Conservation (phyloP, 345 rosid species). For the Melaleuca alternifolia region DNA sequence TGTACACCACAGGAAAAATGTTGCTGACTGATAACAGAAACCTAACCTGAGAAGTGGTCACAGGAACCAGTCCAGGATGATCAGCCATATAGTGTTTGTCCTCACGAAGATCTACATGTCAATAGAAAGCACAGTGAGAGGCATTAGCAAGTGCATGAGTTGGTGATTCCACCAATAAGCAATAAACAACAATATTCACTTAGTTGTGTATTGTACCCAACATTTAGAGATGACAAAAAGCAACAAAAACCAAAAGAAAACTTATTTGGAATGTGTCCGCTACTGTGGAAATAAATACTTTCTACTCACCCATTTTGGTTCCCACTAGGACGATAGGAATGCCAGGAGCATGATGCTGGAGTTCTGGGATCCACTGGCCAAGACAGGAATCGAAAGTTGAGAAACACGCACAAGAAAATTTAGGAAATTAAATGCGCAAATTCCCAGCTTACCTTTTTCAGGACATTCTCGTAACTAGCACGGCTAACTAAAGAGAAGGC, state of each 20-base stretch:
- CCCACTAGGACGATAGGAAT: constrained; percentile 85
- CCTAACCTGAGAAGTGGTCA: constrained; percentile 81
- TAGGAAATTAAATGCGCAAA: not conserved
- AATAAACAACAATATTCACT: not conserved
- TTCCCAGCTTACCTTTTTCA: constrained; percentile 56
- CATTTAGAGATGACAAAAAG: not conserved
- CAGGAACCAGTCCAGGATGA: constrained; percentile 90
- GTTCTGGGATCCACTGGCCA: constrained; percentile 96
- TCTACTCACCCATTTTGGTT: constrained; percentile 72
- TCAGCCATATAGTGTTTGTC: constrained; percentile 91
- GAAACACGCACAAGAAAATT: not conserved
- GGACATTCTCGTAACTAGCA: constrained; percentile 90
- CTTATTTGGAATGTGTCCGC: not conserved
- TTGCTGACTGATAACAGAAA: not conserved
- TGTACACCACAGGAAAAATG: not conserved
- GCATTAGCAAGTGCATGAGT: not conserved
- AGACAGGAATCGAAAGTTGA: constrained; percentile 15
- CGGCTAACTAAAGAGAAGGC: constrained; percentile 94
- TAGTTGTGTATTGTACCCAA: not conserved
- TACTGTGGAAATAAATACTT: not conserved
- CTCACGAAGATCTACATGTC: constrained; percentile 75
- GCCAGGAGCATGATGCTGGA: constrained; percentile 88
- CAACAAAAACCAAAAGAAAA: not conserved
- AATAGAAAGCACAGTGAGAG: not conserved
- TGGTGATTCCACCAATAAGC: not conserved